A percentile compares a stretch with the other conserved stretches of the same genome.
Evolutionary conservation across 2,329 filamentous ascomycete species (phyloP).

Genomic region (Colletotrichum agaves): DNA sequence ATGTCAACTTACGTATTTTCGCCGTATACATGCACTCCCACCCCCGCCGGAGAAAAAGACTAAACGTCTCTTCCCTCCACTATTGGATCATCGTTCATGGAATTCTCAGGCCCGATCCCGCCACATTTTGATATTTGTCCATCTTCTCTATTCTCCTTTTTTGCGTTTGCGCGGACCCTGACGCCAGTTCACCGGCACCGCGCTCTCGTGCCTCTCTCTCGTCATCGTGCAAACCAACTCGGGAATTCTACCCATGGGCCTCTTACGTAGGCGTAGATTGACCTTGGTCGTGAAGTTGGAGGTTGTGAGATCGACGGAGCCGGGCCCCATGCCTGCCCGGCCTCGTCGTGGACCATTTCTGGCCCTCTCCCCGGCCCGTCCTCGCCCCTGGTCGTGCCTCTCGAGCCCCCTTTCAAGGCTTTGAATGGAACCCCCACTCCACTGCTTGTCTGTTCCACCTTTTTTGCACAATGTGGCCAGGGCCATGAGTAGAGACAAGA

Average conservation of each 20-base stretch:
- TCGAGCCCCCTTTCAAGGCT: background rate
- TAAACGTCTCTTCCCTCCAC: slow-evolving; percentile 3
- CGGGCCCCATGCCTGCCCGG: background rate
- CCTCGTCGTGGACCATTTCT: background rate
- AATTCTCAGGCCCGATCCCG: background rate
- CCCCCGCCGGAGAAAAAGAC: background rate
- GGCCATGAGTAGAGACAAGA: slow-evolving; percentile 12
- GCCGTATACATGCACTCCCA: too few relatives aligned
- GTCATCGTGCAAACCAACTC: background rate
- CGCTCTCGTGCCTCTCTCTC: slow-evolving; percentile 1
- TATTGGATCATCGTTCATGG: slow-evolving; percentile 22
- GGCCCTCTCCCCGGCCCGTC: background rate
- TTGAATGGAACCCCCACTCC: background rate
- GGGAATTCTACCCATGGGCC: background rate
- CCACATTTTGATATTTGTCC: slow-evolving; percentile 25
- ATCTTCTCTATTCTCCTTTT: background rate
- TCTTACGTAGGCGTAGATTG: background rate
- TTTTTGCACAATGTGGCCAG: slow-evolving; percentile 7
- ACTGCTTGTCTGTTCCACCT: background rate
- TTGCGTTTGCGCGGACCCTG: slow-evolving; percentile 20
- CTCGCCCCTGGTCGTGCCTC: background rate
- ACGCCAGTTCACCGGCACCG: background rate
- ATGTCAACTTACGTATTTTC: too few relatives aligned
- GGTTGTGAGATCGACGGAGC: slow-evolving; percentile 15
- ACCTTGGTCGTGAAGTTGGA: background rate